Conservation (phyloP, 75 land plant species). For the Sequoia sempervirens region DNA sequence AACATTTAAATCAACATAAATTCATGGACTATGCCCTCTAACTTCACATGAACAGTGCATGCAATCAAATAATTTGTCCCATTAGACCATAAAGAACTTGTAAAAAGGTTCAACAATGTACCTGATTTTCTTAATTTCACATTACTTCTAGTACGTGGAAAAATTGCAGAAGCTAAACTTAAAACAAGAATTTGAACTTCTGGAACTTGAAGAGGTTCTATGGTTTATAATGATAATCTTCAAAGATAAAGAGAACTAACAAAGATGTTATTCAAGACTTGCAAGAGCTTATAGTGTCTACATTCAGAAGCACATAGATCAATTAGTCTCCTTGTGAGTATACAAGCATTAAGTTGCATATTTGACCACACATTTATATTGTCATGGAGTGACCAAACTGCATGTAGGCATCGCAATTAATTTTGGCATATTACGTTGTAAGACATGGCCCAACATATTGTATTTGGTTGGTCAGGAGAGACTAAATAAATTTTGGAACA, state of each 20-base stretch:
- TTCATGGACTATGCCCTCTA: background rate
- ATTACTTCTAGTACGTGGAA: background rate
- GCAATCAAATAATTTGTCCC: background rate
- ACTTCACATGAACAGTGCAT: background rate
- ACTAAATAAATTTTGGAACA: background rate
- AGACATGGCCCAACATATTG: background rate
- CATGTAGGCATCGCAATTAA: background rate
- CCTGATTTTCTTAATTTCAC: background rate
- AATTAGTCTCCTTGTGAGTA: background rate
- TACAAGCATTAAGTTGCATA: background rate
- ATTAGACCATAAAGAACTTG: background rate
- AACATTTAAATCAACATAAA: background rate
- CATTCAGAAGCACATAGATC: background rate
- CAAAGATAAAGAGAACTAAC: background rate
- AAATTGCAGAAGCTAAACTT: conserved; percentile 1
- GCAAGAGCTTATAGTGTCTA: background rate
- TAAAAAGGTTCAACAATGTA: background rate
- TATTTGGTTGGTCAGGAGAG: background rate
- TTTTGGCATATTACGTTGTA: background rate
- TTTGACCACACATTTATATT: background rate
- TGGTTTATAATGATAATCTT: background rate
- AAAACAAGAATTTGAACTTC: background rate
- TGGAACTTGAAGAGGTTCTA: background rate
- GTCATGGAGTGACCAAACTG: background rate
- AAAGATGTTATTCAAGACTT: conserved; percentile 3